phyloP scores from a whole-genome alignment of 228 moss, liverwort and hornwort genomes.

The Sphagnum magellanicum region DNA sequence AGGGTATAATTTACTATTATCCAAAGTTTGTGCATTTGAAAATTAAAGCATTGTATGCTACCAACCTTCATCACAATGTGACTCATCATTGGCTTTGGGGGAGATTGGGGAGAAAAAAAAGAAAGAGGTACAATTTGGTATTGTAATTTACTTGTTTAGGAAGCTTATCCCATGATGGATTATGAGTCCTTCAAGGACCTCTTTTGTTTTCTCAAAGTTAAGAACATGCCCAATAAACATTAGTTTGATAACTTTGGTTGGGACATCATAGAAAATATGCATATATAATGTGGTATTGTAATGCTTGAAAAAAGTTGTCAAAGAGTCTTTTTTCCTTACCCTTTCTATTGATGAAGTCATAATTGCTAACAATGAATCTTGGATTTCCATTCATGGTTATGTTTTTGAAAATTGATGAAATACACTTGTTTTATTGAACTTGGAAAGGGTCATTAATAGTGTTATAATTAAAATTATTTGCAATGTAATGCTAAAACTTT shows the following conservation, averaged over 20 bases:
- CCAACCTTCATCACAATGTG: no score
- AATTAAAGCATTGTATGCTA: no score
- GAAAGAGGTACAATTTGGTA: background rate
- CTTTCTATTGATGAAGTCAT: background rate
- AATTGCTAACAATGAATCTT: background rate
- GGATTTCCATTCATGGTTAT: background rate
- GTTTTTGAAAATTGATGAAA: background rate
- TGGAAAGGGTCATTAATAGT: background rate
- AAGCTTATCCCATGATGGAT: background rate
- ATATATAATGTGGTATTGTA: background rate
- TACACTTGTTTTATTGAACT: background rate
- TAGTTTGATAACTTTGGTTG: background rate
- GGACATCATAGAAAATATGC: background rate
- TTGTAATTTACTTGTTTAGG: background rate
- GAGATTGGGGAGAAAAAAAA: background rate
- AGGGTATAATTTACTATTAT: no score
- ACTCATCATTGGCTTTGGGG: no score
- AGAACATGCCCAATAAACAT: background rate
- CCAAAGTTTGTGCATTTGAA: no score
- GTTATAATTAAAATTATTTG: background rate
- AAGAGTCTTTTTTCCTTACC: background rate
- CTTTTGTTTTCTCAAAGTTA: background rate
- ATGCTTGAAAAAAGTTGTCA: background rate
- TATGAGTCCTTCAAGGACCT: background rate
- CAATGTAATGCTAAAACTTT: background rate